Evolutionary conservation across 1,284 basidiomycete species (phyloP), one percentile per base, ranked within the genome.

Genomic region (Somion occarium): DNA sequence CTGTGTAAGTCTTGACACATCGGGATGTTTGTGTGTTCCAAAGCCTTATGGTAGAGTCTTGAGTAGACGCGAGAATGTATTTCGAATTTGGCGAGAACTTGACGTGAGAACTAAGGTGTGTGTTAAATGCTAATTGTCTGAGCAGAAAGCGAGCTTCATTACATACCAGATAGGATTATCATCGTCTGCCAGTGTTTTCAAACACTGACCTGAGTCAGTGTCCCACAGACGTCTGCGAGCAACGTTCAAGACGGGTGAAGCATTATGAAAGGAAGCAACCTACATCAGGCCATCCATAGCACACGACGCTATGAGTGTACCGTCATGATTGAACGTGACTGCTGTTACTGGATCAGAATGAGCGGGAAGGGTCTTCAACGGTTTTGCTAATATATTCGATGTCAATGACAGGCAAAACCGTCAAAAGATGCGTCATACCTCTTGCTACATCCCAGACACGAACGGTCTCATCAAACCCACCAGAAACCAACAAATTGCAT

Each of bases 281-380:
- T 60, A 96, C 93, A 99, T 95, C 45, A 98, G 71, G 1, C 95
- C 96, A 69, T 99, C 97, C 83, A 96, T 97, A 19, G 92, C 90
- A 57, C 88, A 91, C 5, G 91, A 95, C 1, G 93, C 88, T 38
- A 99, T 88, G 57, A 98, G 83, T 2, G 92, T 93, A 1, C 97
- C 97, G 61, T 99, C 96, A 49, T 88, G 78, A 68, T 92, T 98
- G 74, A 98, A 99, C 51, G 83, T 83, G 1, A 98, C 91, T 9
- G 88, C 85, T 48, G 93, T 95, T 19, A 99, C 93, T 11, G 97
- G 94, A 66, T 99, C 97, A 0, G 93, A 94, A 73, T 99, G 97
- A 0, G 97, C 97, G 15, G 95, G 91, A 4, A 98, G 71, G 3
- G 87, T 83, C 64, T 89, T 87, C 60, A 96, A 68, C 2, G 83